Evolutionary conservation across 768 basidiomycete species (phyloP), one percentile per base, ranked within the genome.

Genomic region (Hypholoma sublateritium): DNA sequence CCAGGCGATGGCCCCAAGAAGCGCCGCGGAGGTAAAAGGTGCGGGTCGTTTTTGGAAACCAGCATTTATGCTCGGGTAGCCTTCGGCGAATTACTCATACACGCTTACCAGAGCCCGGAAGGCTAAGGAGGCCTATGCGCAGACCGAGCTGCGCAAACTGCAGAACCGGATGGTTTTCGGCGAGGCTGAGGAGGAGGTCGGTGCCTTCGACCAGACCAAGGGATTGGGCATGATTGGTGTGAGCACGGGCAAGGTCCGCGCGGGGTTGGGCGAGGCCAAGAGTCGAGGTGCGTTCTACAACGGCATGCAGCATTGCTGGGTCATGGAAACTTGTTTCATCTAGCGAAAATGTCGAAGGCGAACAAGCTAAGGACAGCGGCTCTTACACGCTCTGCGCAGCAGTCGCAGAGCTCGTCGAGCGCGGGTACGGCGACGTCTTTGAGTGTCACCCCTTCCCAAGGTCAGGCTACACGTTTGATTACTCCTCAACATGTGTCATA

Each of bases 81-180:
- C n/a, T n/a, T n/a, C n/a, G 13, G 19, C 34, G 9, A 51, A 28
- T 48, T 52, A 54, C 13, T 16, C 19, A 22, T 22, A 41, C 44
- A 55, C 21, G 53, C 19, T 49, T 13, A 52, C 5, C 61, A 97
- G 95, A 7, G 97, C 96, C 1, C 86, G 97, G 45, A 96, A 98
- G 69, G 91, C 94, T n/a, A 99, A 99, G 69, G 97, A 98, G 72
- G 95, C 94, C 1, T 95, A 95, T 67, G 95, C 94, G 4, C 91
- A 94, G 72, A 98, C 97, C 1, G 97, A 99, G 69, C 78, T 99
- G 44, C 87, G 95, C 60, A 98, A 98, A 73, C 78, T 97, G 60
- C 96, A 98, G 74, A 99, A 99, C 70, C 86, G 97, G 46, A 91
- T 98, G 90, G 85, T 79, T 54, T 98, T 99, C 65, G 97, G 96